Conservation (phyloP, 192 early-diverging fungal genomes). For the Hyaloraphidium curvatum region DNA sequence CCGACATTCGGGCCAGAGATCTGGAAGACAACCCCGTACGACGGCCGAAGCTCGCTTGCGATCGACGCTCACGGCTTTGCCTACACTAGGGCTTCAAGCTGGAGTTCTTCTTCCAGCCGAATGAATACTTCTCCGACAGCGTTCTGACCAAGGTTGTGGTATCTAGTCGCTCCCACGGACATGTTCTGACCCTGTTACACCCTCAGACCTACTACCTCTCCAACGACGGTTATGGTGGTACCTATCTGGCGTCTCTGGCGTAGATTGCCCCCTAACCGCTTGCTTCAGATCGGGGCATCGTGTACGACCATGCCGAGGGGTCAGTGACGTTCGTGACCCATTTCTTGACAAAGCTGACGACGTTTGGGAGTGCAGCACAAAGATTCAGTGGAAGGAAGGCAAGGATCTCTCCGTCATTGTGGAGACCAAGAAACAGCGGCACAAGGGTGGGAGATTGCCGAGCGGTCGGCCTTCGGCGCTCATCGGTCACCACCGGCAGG, state of each 20-base stretch:
- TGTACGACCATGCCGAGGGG: constrained; percentile 85
- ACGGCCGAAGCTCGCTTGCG: not conserved
- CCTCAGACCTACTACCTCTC: too few relatives aligned
- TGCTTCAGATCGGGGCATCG: constrained; percentile 51
- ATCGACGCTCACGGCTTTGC: not conserved
- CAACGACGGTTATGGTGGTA: too few relatives aligned
- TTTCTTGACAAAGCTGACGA: not conserved
- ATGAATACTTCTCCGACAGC: constrained; percentile 76
- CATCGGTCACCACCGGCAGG: constrained; percentile 13
- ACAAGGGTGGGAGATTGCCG: constrained; percentile 44
- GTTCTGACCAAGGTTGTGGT: constrained; percentile 82
- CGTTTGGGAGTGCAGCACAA: constrained; percentile 19
- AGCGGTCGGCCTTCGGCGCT: not conserved
- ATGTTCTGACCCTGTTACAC: too few relatives aligned
- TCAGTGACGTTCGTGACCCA: constrained; percentile 2
- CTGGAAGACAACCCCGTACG: constrained; percentile 51
- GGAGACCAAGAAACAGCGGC: constrained; percentile 97
- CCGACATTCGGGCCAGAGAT: constrained; percentile 72
- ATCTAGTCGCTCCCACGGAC: too few relatives aligned
- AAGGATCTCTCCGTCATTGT: constrained; percentile 83
- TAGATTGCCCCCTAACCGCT: not conserved
- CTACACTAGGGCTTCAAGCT: constrained; percentile 60
- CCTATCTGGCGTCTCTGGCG: not conserved
- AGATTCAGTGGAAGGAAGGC: constrained; percentile 92
- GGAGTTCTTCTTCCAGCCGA: constrained; percentile 76